Evolutionary conservation across 768 basidiomycete species (phyloP), one percentile per base, ranked within the genome.

Genomic region (Mycena haematopus): DNA sequence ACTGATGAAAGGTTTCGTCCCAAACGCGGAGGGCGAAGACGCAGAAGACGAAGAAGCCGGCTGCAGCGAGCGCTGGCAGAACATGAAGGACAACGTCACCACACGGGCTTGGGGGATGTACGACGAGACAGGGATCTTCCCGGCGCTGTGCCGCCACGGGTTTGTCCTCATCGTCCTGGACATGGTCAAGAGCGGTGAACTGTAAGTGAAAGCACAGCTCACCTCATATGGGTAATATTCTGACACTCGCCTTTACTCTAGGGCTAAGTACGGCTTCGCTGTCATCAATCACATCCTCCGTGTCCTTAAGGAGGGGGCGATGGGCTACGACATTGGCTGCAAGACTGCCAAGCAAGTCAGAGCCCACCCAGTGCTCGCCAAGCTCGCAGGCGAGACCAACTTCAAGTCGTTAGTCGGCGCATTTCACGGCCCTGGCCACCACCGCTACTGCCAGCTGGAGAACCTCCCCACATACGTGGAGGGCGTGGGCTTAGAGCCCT

Each of bases 61-160:
- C 15, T 70, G 69, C 40, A 36, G 56, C 2, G 58, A 65, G 11
- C 36, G 36, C 3, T 38, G 36, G 36, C 10, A 38, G 15, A 38
- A 38, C 15, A 38, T 38, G 36, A 17, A 63, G 11, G 62, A 67
- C 21, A 68, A 71, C 19, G 42, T 61, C 2, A 52, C 52, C 0
- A 50, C 65, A 31, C 15, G 63, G 58, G 21, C 60, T 58, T 63
- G 56, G 67, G 65, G 65, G 2, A 62, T 69, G 19, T 70, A 67
- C 44, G 63, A 68, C 4, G 67, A 69, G 54, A 71, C 68, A 15
- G 67, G 70, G 10, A 51, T 70, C 15, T 71, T 60, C 24, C 52
- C 53, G 1, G 40, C 52, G 11, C 42, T 54, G 2, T 60, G 69
- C 40, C 63, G 60, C 0, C 69, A 70, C 36, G 62, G 62, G 2